These are phyloP conservation scores for Clathrospora elynae DNA, from an alignment of 2,329 filamentous ascomycete species.

Conservation along the genomic window DNA sequence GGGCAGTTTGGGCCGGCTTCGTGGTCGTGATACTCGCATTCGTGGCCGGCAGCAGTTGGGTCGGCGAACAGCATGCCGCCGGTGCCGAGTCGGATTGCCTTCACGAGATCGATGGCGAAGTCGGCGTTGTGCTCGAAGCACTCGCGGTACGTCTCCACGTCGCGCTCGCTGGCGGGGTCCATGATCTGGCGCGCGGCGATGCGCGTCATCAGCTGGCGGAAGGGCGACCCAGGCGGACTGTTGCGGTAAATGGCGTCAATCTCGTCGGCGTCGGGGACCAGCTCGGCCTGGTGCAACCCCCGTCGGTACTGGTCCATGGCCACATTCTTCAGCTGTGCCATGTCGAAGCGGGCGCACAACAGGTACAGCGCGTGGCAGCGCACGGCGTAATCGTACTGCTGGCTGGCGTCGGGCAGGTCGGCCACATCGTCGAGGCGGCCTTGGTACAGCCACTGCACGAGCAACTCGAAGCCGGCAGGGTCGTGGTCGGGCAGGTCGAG, in stretches of 20 bases:
- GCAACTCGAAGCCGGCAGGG: conserved; percentile 58
- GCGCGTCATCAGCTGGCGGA: conserved; percentile 56
- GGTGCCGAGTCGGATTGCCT: conserved; percentile 56
- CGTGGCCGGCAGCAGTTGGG: conserved; percentile 53
- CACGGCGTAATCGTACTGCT: conserved; percentile 61
- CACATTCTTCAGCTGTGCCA: conserved; percentile 58
- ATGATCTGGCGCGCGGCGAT: conserved; percentile 64
- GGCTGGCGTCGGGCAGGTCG: conserved; percentile 50
- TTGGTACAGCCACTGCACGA: conserved; percentile 63
- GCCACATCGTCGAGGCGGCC: conserved; percentile 58
- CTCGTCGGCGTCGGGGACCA: conserved; percentile 61
- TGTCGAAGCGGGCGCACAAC: conserved; percentile 58
- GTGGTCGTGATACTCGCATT: conserved; percentile 59
- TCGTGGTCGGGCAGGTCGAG: conserved; percentile 58
- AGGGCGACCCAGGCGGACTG: conserved; percentile 53
- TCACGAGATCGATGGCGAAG: conserved; percentile 60
- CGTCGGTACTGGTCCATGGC: conserved; percentile 61
- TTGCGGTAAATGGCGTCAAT: conserved; percentile 60
- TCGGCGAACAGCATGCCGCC: conserved; percentile 59
- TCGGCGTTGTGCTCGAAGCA: conserved; percentile 58
- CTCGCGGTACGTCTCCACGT: conserved; percentile 56
- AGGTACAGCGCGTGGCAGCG: conserved; percentile 60
- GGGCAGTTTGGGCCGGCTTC: conserved; percentile 50
- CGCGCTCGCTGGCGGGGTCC: conserved; percentile 58
- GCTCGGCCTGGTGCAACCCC: conserved; percentile 55